These are phyloP conservation scores for Trichocladium antarcticum DNA, from an alignment of 495 filamentous ascomycete genomes.

Conservation along the genomic window DNA sequence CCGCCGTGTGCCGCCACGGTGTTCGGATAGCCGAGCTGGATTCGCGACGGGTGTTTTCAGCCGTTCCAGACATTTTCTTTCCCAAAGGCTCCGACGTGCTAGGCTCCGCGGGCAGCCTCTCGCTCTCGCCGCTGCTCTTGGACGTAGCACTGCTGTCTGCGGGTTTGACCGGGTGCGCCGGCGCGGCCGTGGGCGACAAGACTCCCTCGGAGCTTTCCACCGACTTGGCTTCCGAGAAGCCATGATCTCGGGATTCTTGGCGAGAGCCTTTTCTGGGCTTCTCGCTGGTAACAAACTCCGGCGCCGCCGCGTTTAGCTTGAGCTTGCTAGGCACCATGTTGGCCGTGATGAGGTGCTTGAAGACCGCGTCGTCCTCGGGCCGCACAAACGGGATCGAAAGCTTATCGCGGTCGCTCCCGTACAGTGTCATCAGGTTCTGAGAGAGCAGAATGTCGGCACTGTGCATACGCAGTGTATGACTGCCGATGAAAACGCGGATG, in stretches of 20 bases:
- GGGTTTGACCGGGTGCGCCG: conserved; percentile 26
- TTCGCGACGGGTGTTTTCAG: conserved; percentile 32
- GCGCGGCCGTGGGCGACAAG: conserved; percentile 23
- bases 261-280: conserved; percentile 16
- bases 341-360: conserved; percentile 60
- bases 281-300: conserved; percentile 36
- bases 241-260: conserved; percentile 12
- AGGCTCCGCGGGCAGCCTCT: conserved; percentile 22
- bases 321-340: conserved; percentile 39
- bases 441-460: conserved; percentile 90
- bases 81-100: conserved; percentile 12
- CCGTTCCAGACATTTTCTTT: conserved; percentile 26
- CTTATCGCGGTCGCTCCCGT: conserved; percentile 77
- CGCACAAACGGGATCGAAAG: conserved; percentile 86
- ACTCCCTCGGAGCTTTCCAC: conserved; percentile 14
- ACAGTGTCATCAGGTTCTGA: conserved; percentile 73
- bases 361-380: conserved; percentile 75
- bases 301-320: conserved; percentile 41
- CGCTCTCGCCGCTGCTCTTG: conserved; percentile 32
- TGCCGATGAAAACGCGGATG: conserved; percentile 76
- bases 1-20: conserved; percentile 55
- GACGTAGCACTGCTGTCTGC: conserved; percentile 28
- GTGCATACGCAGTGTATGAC: conserved; percentile 74
- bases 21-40: conserved; percentile 49
- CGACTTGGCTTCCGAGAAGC: conserved; percentile 7